Percentiles rank a stretch among this genome's conserved stretches.
phyloP scores from a whole-genome alignment of 2,329 filamentous ascomycete genomes.

The Penicillium sp. region DNA sequence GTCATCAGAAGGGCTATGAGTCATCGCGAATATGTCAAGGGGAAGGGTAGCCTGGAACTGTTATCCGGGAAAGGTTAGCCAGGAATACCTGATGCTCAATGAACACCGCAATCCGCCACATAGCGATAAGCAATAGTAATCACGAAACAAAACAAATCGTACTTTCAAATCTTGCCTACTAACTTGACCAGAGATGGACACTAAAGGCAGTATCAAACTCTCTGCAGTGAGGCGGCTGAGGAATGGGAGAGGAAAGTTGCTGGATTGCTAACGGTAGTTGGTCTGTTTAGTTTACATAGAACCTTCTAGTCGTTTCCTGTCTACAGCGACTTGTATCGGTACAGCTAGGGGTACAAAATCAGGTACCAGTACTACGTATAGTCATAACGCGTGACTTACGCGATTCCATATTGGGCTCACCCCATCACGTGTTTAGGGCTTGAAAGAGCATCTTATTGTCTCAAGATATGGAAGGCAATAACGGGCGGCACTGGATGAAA shows the following conservation, averaged over 20 bases:
- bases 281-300: no score
- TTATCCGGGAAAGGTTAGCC: conserved; percentile 6
- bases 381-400: neutral
- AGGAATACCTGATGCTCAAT: conserved; percentile 8
- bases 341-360: no score
- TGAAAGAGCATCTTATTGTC: neutral
- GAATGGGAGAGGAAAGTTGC: conserved; percentile 4
- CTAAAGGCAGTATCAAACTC: conserved; percentile 4
- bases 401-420: neutral
- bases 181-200: conserved; percentile 7
- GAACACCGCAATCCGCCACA: conserved; percentile 7
- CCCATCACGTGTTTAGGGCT: neutral
- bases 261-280: neutral
- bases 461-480: conserved; percentile 4
- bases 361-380: neutral
- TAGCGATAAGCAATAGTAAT: conserved; percentile 7
- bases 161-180: conserved; percentile 6
- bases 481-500: conserved; percentile 4
- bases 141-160: conserved; percentile 9
- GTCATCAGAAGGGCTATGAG: conserved; percentile 6
- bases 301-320: no score
- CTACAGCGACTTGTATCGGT: no score
- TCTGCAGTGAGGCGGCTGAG: conserved; percentile 9
- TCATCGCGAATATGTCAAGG: conserved; percentile 6
- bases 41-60: conserved; percentile 5